These are phyloP conservation scores for Quercus dentata DNA, from an alignment of 306 rosid species.

Conservation along the genomic window DNA sequence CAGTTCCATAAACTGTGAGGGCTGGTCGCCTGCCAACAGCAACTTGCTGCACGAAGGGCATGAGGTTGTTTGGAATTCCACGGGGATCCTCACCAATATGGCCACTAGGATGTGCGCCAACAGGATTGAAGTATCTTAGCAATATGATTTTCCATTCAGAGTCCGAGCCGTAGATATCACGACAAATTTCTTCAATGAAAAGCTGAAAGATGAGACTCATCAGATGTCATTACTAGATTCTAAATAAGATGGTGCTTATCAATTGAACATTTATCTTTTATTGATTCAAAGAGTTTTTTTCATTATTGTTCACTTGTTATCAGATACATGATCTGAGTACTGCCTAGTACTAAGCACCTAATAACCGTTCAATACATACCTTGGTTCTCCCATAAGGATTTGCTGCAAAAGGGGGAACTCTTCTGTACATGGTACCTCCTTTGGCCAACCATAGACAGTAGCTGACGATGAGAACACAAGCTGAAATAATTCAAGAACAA, in stretches of 20 bases:
- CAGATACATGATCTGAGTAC: neutral
- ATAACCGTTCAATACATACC: slow-evolving; percentile 38
- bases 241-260: neutral
- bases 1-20: slow-evolving; percentile 80
- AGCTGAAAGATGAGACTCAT: slow-evolving; percentile 55
- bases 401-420: slow-evolving; percentile 80
- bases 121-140: slow-evolving; percentile 95
- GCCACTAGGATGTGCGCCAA: slow-evolving; percentile 95
- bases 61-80: slow-evolving; percentile 93
- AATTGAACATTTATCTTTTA: neutral
- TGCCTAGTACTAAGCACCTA: neutral
- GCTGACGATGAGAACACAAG: slow-evolving; percentile 99
- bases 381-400: slow-evolving; percentile 98
- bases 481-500: slow-evolving; percentile 47
- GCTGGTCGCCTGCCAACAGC: slow-evolving; percentile 92
- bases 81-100: slow-evolving; percentile 95
- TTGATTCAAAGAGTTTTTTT: neutral
- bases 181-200: slow-evolving; percentile 82
- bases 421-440: slow-evolving; percentile 98
- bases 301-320: neutral
- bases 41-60: slow-evolving; percentile 99
- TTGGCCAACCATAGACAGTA: slow-evolving; percentile 99
- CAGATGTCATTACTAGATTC: slow-evolving; percentile 14
- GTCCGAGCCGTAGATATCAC: slow-evolving; percentile 63
- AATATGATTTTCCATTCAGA: slow-evolving; percentile 85